Base-by-base conservation (phyloP, 345 rosid genomes). In the Bretschneidera sinensis region DNA sequence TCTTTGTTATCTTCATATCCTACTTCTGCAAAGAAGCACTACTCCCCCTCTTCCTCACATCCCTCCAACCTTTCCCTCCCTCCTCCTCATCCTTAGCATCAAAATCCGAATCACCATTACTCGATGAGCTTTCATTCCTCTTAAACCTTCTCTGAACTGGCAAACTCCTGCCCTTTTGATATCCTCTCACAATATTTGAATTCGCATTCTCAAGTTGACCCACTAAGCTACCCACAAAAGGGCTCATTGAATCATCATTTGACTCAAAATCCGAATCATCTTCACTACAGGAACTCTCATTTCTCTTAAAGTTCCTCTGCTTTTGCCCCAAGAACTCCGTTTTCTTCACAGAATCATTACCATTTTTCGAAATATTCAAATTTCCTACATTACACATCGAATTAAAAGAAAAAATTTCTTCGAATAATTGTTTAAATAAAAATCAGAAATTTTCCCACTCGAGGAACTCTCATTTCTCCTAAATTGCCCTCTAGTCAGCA, bases 11-110 rank as follows among this genome's bases (percentile, higher is more conserved):
- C 73, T 82, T 95, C 75, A 71, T 14, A 80, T 86, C 99, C 55
- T 82, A 81, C 59, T 79, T 84, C 19, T 88, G 95, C 56, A 88
- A 76, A 2, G 97, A 76, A 8, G 96, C 89, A 15, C 83, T 83
- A 64, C 95, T 81, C 20, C 96, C 91, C 6, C 77, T 70, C 65
- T 51, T 83, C 75, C 63, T 81, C 69, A 74, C 55, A 62, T 81
- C 82, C 47, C 64, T 76, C 79, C 81, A 67, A 59, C 80, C 76
- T 59, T 24, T 69, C 76, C 63, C 71, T 57, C 66, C 67, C 43
- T 72, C 70, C 1, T 54, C n/a, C n/a, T 62, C 75, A 28, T 70
- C 70, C 24, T 71, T 79, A 0, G 48, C 51, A 54, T 74, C 77
- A 15, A 66, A 70, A 33, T 80, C 85, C 0, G 70, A 77, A 48